Conservation (phyloP, 2,329 filamentous ascomycete genomes). For the Verticillium alfalfae region DNA sequence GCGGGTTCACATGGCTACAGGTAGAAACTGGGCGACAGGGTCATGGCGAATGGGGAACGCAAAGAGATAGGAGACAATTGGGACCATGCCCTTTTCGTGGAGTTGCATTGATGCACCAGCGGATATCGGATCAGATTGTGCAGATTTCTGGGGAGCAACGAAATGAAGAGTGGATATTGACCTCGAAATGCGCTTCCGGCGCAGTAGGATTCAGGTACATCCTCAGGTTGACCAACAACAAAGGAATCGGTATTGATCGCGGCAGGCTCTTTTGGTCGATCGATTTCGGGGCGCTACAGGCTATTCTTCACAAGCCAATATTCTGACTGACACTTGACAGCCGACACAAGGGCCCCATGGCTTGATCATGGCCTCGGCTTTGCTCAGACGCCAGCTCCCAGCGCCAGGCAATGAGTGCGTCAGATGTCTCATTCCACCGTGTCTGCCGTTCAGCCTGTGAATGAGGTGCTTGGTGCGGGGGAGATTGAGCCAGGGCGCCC, state of each 20-base stretch:
- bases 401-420: neutral
- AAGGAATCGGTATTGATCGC: too few relatives aligned
- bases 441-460: neutral
- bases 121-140: neutral
- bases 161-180: neutral
- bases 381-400: neutral
- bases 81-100: neutral
- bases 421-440: neutral
- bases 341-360: neutral
- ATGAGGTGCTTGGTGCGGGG: conserved; percentile 4
- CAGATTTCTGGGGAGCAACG: neutral
- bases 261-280: too few relatives aligned
- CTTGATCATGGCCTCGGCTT: neutral
- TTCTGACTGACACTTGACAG: neutral
- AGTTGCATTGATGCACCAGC: neutral
- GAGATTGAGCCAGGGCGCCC: neutral
- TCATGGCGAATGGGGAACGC: neutral
- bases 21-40: neutral
- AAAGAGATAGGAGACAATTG: neutral
- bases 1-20: neutral
- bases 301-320: neutral
- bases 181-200: neutral
- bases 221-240: too few relatives aligned
- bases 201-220: neutral
- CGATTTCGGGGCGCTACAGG: too few relatives aligned